Percentiles rank a stretch among this genome's conserved stretches.
phyloP scores from a whole-genome alignment of 805 yeast genomes.

The Wickerhamomyces xylosicus region DNA sequence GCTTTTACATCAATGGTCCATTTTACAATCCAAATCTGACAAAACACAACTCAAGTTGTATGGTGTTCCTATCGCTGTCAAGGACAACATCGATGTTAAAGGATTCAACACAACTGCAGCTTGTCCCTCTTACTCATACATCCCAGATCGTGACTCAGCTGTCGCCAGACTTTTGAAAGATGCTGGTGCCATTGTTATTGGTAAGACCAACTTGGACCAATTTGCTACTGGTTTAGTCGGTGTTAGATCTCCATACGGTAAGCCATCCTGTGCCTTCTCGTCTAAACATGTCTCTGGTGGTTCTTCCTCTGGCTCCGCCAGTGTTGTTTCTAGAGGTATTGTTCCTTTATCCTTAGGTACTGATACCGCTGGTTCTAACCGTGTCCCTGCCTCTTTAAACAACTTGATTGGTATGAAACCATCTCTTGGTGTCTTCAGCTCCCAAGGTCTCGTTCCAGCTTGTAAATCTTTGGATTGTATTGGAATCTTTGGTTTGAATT shows the following conservation, averaged over 20 bases:
- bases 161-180: constrained; percentile 62
- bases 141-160: constrained; percentile 64
- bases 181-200: constrained; percentile 90
- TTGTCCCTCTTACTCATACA: constrained; percentile 74
- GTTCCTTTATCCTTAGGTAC: constrained; percentile 90
- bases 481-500: constrained; percentile 68
- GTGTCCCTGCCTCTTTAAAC: constrained; percentile 94
- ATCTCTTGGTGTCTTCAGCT: constrained; percentile 77
- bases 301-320: constrained; percentile 93
- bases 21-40: constrained; percentile 51
- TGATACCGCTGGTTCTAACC: constrained; percentile 96
- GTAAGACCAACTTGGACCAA: constrained; percentile 93
- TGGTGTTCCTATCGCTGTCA: constrained; percentile 93
- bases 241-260: constrained; percentile 89
- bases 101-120: constrained; percentile 89
- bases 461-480: constrained; percentile 92
- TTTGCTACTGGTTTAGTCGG: constrained; percentile 98
- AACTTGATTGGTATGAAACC: constrained; percentile 91
- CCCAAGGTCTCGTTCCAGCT: constrained; percentile 94
- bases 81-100: constrained; percentile 87
- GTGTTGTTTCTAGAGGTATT: constrained; percentile 79
- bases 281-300: constrained; percentile 85
- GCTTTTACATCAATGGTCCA: constrained; percentile 67
- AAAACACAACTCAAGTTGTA: constrained; percentile 55
- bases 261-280: constrained; percentile 72